Evolutionary conservation across 2,329 filamentous ascomycete genomes (phyloP).

Genomic region (Rutstroemia sp.): DNA sequence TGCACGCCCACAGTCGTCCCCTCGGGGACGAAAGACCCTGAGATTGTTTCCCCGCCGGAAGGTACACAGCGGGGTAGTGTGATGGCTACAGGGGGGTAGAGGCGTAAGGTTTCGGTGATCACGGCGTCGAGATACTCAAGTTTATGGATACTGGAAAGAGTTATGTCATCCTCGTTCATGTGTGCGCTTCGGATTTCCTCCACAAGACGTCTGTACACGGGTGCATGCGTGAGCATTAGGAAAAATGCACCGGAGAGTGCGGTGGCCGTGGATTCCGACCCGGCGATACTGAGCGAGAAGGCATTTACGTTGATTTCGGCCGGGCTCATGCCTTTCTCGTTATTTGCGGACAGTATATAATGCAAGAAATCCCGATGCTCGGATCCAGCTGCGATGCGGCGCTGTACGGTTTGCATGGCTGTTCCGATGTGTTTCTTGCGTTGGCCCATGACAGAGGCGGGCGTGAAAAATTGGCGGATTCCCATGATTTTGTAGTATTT

Average conservation of each 20-base stretch:
- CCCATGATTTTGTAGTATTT: background rate
- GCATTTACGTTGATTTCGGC: constrained; percentile 11
- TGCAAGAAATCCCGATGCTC: background rate
- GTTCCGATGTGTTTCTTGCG: background rate
- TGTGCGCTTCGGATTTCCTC: constrained; percentile 36
- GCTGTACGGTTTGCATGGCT: background rate
- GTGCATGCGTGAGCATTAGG: constrained; percentile 28
- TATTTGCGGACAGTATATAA: constrained; percentile 11
- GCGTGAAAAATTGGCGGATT: background rate
- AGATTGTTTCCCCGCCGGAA: constrained; percentile 15
- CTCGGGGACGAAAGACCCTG: constrained; percentile 5
- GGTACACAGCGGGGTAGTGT: constrained; percentile 14
- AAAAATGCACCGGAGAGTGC: constrained; percentile 12
- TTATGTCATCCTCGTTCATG: constrained; percentile 32
- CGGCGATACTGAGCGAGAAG: constrained; percentile 12
- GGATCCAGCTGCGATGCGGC: background rate
- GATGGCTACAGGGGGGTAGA: constrained; percentile 30
- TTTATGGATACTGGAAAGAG: constrained; percentile 22
- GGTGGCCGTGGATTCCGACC: constrained; percentile 19
- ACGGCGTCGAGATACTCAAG: constrained; percentile 36
- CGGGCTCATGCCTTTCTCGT: constrained; percentile 16
- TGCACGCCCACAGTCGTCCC: constrained; percentile 9
- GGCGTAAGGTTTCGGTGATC: constrained; percentile 36
- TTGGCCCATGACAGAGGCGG: background rate
- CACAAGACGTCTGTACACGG: constrained; percentile 26